Percentiles rank a stretch among this genome's conserved stretches.
phyloP scores from a whole-genome alignment of 768 basidiomycete genomes.

The Suillus cothurnatus region DNA sequence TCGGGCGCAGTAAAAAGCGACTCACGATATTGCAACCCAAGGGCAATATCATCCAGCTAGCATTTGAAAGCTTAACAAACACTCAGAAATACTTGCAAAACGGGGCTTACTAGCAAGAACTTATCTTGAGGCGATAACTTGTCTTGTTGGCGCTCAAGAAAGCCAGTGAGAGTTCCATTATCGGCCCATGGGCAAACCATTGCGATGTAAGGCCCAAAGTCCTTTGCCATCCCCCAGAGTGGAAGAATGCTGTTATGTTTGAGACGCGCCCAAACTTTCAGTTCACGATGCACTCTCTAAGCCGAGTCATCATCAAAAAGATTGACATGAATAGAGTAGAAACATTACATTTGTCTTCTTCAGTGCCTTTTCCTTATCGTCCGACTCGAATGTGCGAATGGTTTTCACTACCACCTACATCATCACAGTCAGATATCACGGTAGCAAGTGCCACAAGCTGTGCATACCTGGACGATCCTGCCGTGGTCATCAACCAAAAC shows the following conservation, averaged over 20 bases:
- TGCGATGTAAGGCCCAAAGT: conserved; percentile 23
- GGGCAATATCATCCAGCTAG: background rate
- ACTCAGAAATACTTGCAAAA: background rate
- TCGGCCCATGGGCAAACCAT: conserved; percentile 27
- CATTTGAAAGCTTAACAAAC: background rate
- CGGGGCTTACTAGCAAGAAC: conserved; percentile 19
- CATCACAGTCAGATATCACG: background rate
- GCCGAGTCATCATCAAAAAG: background rate
- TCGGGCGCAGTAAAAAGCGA: background rate
- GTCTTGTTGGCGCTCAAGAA: conserved; percentile 12
- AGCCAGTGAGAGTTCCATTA: conserved; percentile 17
- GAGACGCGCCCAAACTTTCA: conserved; percentile 24
- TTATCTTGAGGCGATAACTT: conserved; percentile 11
- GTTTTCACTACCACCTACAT: conserved; percentile 9
- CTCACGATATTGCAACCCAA: background rate
- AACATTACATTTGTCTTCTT: conserved; percentile 1
- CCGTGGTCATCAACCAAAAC: background rate
- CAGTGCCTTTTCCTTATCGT: background rate
- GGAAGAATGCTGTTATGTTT: conserved; percentile 24
- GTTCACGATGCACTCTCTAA: conserved; percentile 21
- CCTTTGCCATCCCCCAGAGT: conserved; percentile 18
- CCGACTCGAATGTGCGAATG: background rate
- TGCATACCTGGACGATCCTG: background rate
- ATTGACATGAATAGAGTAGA: background rate
- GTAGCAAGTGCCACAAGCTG: background rate